phyloP scores from a whole-genome alignment of 1,284 basidiomycete genomes.

The Fomitopsis palustris region DNA sequence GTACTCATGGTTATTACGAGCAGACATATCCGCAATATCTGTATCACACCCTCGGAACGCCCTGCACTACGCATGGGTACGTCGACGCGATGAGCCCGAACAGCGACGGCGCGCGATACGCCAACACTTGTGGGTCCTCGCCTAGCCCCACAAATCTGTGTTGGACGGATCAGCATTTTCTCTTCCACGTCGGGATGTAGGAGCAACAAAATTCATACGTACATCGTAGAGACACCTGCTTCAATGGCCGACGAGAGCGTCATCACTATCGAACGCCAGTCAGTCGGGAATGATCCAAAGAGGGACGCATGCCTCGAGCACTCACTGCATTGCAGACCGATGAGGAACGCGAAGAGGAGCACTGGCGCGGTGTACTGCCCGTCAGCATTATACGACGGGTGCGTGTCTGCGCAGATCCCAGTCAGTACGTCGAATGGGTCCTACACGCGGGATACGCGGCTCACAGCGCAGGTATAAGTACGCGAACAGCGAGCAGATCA shows the following conservation, averaged over 20 bases:
- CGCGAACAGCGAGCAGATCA: constrained; percentile 75
- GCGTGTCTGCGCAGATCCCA: constrained; percentile 44
- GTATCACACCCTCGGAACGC: constrained; percentile 38
- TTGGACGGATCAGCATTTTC: constrained; percentile 3
- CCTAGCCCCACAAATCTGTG: constrained; percentile 77
- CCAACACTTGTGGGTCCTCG: constrained; percentile 77
- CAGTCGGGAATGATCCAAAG: background rate
- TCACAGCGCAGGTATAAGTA: constrained; percentile 79
- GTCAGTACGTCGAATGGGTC: constrained; percentile 9
- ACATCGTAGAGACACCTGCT: constrained; percentile 84
- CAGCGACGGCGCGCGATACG: constrained; percentile 69
- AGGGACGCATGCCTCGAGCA: constrained; percentile 9
- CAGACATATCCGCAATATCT: background rate
- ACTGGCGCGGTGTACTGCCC: constrained; percentile 80
- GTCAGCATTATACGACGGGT: constrained; percentile 66
- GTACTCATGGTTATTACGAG: too few relatives aligned
- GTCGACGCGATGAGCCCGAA: constrained; percentile 58
- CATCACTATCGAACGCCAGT: constrained; percentile 41
- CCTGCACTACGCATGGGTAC: constrained; percentile 58
- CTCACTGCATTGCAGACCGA: constrained; percentile 71
- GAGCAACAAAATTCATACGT: constrained; percentile 3
- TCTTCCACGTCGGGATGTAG: background rate
- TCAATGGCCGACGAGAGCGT: constrained; percentile 71
- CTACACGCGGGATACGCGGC: constrained; percentile 23
- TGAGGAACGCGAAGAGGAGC: constrained; percentile 77